Evolutionary conservation across 2,329 filamentous ascomycete genomes (phyloP).

Genomic region (Cordyceps fumosorosea): DNA sequence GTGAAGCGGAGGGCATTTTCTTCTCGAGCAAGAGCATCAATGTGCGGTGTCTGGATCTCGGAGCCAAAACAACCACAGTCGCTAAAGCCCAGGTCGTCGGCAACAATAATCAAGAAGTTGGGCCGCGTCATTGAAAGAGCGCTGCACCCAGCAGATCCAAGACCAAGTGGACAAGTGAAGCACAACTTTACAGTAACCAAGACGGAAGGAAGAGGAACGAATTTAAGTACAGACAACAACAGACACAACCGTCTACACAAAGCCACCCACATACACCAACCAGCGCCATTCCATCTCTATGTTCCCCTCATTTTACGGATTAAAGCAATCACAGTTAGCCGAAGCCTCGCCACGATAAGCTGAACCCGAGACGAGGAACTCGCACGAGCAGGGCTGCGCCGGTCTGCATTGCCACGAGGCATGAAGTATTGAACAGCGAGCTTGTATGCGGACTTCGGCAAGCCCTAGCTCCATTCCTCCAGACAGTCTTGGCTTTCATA

Average conservation of each 20-base stretch:
- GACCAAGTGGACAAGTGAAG: background rate
- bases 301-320: background rate
- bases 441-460: slow-evolving; percentile 12
- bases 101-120: slow-evolving; percentile 29
- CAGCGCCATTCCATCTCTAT: background rate
- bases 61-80: slow-evolving; percentile 25
- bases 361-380: slow-evolving; percentile 10
- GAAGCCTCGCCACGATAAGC: background rate
- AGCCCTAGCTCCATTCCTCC: background rate
- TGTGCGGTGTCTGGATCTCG: slow-evolving; percentile 28
- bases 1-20: slow-evolving; percentile 50
- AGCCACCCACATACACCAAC: background rate
- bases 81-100: slow-evolving; percentile 29
- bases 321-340: background rate
- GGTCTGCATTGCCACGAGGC: slow-evolving; percentile 5
- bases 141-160: background rate
- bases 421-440: background rate
- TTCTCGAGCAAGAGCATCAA: slow-evolving; percentile 29
- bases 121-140: slow-evolving; percentile 20
- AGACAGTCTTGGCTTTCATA: background rate
- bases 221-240: background rate
- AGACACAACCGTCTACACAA: background rate
- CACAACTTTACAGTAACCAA: background rate
- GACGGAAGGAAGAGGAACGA: background rate
- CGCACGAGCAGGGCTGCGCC: slow-evolving; percentile 8